These are phyloP conservation scores for Dalbergia cochinchinensis DNA, from an alignment of 306 rosid species.

Conservation along the genomic window DNA sequence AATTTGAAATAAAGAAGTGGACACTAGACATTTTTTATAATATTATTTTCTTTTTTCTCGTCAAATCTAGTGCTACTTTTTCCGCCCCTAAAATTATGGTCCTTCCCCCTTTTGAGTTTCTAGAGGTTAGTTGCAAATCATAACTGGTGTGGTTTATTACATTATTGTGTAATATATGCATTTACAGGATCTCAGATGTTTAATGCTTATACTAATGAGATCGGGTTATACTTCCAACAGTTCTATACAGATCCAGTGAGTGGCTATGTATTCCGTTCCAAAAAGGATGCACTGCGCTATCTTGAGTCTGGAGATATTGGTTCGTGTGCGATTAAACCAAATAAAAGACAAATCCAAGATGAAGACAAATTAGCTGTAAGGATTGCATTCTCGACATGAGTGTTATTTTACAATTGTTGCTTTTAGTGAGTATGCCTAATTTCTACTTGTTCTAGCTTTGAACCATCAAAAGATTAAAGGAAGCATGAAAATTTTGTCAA, in stretches of 20 bases:
- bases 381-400: constrained; percentile 11
- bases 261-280: constrained; percentile 58
- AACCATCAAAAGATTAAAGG: neutral
- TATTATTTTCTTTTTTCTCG: neutral
- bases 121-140: neutral
- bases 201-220: constrained; percentile 33
- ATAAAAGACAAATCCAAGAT: constrained; percentile 46
- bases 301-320: constrained; percentile 53
- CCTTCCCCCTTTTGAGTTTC: neutral
- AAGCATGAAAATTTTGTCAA: constrained; percentile 6
- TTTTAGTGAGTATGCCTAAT: constrained; percentile 32
- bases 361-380: constrained; percentile 52
- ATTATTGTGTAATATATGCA: neutral
- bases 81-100: neutral
- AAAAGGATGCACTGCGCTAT: constrained; percentile 58
- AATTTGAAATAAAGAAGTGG: neutral
- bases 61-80: neutral
- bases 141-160: neutral
- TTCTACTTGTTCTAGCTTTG: constrained; percentile 32
- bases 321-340: constrained; percentile 49
- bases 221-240: constrained; percentile 49
- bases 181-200: neutral
- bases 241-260: constrained; percentile 55
- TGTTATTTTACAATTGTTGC: constrained; percentile 11
- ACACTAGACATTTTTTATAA: neutral